phyloP scores from a whole-genome alignment of 2,329 filamentous ascomycete genomes.

The Stagonosporopsis rhizophila region DNA sequence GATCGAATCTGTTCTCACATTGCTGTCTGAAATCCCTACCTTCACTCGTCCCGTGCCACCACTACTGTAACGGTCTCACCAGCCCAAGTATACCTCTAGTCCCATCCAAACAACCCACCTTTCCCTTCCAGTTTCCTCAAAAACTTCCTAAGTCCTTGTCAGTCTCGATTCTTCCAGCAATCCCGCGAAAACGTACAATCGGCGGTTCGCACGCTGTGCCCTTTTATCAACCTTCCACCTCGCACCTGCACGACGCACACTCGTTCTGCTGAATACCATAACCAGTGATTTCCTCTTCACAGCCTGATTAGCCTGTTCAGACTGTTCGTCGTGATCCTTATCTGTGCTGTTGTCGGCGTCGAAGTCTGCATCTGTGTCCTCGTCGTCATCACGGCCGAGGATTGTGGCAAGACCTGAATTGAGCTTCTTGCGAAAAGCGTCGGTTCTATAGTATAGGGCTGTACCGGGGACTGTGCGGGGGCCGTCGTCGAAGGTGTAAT shows the following conservation, averaged over 20 bases:
- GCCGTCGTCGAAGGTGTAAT: background rate
- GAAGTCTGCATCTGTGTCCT: background rate
- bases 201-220: background rate
- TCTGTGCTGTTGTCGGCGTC: background rate
- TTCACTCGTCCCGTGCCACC: background rate
- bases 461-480: no score
- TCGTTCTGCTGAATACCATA: background rate
- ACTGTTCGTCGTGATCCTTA: background rate
- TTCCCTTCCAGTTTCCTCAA: background rate
- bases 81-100: background rate
- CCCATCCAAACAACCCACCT: background rate
- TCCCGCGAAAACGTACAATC: background rate
- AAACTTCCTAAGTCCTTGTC: background rate
- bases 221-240: background rate
- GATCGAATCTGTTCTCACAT: background rate
- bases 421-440: no score
- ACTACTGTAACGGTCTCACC: background rate
- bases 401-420: no score
- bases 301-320: background rate
- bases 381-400: background rate
- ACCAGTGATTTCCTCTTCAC: background rate
- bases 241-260: background rate
- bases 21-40: background rate
- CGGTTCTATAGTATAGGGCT: no score
- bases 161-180: background rate